Percentiles rank a stretch among this genome's conserved stretches.
Evolutionary conservation across 352 stramenopile genomes (phyloP).

Genomic region (Phytophthora syringae): DNA sequence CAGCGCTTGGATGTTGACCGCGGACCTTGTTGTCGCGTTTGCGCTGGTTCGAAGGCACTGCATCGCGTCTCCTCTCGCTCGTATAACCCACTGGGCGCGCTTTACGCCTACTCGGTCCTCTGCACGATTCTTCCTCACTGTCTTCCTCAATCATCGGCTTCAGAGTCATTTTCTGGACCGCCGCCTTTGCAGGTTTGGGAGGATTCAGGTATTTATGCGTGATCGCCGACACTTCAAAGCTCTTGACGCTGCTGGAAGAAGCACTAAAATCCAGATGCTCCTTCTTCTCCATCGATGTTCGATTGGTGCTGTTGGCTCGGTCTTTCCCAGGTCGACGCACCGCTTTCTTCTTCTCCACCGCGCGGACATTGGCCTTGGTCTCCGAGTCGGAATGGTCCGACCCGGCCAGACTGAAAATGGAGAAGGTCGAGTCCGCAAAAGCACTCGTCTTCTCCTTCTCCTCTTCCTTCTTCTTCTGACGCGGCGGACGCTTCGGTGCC

Average conservation of each 20-base stretch:
- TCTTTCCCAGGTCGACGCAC: constrained; percentile 1
- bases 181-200: constrained; percentile 24
- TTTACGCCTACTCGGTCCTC: constrained; percentile 26
- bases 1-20: constrained; percentile 12
- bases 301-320: constrained; percentile 10
- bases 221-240: constrained; percentile 43
- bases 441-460: constrained; percentile 27
- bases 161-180: constrained; percentile 32
- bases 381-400: constrained; percentile 54
- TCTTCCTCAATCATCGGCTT: constrained; percentile 37
- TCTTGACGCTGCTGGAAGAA: constrained; percentile 41
- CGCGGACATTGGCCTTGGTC: constrained; percentile 14
- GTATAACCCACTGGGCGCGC: constrained; percentile 12
- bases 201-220: constrained; percentile 46
- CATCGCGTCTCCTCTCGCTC: constrained; percentile 20
- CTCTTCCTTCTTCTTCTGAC: constrained; percentile 18
- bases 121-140: constrained; percentile 29
- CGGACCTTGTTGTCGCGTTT: constrained; percentile 28
- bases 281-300: constrained; percentile 40
- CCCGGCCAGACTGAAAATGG: constrained; percentile 50
- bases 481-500: constrained; percentile 15
- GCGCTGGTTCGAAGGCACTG: constrained; percentile 2
- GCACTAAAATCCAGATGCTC: constrained; percentile 49
- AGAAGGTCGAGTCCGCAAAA: constrained; percentile 44
- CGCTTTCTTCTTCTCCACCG: constrained; percentile 22